Percentiles rank a stretch among this genome's conserved stretches.
These are phyloP conservation scores for Fusarium secorum DNA, from an alignment of 2,329 filamentous ascomycete species.

Conservation along the genomic window DNA sequence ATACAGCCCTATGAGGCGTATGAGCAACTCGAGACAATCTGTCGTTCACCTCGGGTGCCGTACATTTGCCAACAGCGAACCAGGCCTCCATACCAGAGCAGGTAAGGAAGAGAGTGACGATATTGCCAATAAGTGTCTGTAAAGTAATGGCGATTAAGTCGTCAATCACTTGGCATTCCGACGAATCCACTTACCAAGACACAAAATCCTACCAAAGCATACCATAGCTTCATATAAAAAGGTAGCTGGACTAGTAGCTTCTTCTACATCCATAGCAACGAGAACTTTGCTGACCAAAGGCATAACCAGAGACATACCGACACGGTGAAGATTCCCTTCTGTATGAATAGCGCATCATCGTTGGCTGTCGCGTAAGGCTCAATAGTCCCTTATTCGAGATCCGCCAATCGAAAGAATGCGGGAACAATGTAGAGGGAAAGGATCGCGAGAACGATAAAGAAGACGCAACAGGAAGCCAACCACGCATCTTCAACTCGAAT, in stretches of 20 bases:
- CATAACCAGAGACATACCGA: background rate
- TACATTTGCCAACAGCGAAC: background rate
- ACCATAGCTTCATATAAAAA: background rate
- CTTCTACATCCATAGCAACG: background rate
- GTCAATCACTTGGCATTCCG: background rate
- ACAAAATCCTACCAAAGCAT: background rate
- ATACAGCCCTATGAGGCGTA: too few relatives aligned
- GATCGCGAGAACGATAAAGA: background rate
- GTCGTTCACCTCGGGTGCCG: background rate
- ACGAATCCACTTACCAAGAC: background rate
- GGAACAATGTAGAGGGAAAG: background rate
- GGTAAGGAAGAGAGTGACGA: background rate
- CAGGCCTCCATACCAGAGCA: background rate
- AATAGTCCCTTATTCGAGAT: background rate
- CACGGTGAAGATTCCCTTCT: background rate
- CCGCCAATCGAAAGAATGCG: background rate
- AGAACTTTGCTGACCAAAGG: background rate
- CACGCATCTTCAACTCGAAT: background rate
- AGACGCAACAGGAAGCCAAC: background rate
- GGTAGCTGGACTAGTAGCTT: background rate
- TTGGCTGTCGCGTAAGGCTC: background rate
- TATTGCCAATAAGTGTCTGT: background rate
- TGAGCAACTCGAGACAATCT: too few relatives aligned
- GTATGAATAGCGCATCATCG: background rate
- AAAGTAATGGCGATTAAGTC: background rate